These are phyloP conservation scores for Starmerella stellata DNA, from an alignment of 805 yeast species.

Conservation along the genomic window DNA sequence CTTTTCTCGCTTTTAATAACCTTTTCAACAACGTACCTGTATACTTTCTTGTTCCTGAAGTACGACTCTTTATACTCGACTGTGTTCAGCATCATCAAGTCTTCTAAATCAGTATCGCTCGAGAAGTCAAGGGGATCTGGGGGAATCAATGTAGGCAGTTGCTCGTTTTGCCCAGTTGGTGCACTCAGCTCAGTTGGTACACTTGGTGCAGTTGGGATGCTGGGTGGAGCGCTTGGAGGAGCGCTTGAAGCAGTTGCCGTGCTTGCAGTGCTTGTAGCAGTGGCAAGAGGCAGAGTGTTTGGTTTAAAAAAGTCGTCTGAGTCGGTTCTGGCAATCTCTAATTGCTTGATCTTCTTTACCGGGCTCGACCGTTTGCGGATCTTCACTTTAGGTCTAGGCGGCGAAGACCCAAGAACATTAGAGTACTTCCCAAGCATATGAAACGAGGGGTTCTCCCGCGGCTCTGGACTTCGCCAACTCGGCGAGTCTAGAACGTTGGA, in stretches of 20 bases:
- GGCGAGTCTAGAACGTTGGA: not conserved
- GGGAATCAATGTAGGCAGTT: not conserved
- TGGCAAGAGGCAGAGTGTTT: too few species aligned
- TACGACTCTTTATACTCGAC: constrained; percentile 4
- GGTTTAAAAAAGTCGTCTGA: too few species aligned
- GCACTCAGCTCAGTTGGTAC: too few species aligned
- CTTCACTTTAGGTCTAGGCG: constrained; percentile 10
- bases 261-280: not conserved
- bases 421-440: constrained; percentile 9
- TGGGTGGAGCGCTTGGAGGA: not conserved
- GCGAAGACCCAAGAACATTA: constrained; percentile 11
- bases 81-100: constrained; percentile 3
- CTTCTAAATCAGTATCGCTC: constrained; percentile 12
- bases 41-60: constrained; percentile 6
- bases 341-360: not conserved
- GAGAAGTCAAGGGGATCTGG: not conserved
- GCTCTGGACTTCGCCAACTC: not conserved
- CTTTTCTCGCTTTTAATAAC: not conserved
- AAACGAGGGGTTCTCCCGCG: not conserved
- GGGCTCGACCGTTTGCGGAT: constrained; percentile 1
- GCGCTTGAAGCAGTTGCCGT: not conserved
- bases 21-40: constrained; percentile 6
- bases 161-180: not conserved
- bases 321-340: not conserved
- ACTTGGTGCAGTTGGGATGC: not conserved